Evolutionary conservation across 306 rosid genomes (phyloP).

Genomic region (Acacia confusa): DNA sequence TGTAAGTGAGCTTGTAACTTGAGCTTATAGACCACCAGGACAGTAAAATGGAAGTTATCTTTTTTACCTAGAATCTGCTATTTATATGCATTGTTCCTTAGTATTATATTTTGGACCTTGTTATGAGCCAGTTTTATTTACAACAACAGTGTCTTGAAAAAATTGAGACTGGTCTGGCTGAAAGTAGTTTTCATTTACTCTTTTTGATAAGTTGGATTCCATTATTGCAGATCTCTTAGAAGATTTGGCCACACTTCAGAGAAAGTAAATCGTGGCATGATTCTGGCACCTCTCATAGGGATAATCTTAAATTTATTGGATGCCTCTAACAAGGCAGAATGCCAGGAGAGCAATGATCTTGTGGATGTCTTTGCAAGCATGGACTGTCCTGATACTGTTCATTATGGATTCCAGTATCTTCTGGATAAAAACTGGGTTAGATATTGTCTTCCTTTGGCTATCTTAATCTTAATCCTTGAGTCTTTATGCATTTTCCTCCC

Average conservation of each 20-base stretch:
- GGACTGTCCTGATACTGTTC: conserved; percentile 80
- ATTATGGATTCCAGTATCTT: conserved; percentile 80
- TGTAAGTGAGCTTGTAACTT: conserved; percentile 57
- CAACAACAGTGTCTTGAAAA: conserved; percentile 12
- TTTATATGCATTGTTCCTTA: conserved; percentile 5
- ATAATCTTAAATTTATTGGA: conserved; percentile 84
- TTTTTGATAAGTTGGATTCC: conserved; percentile 10
- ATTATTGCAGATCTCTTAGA: conserved; percentile 66
- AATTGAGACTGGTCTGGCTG: conserved; percentile 14
- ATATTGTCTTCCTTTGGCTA: conserved; percentile 23
- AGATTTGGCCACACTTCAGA: conserved; percentile 76
- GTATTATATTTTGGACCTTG: not conserved
- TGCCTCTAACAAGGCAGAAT: conserved; percentile 57
- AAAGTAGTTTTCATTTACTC: conserved; percentile 8
- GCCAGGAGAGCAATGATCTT: conserved; percentile 66
- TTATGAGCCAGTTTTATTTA: not conserved
- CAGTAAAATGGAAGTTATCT: not conserved
- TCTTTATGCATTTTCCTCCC: conserved; percentile 21
- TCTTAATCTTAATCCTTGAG: conserved; percentile 21
- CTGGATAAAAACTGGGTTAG: conserved; percentile 94
- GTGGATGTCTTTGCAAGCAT: conserved; percentile 84
- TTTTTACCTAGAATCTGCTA: not conserved
- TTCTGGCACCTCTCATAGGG: conserved; percentile 89
- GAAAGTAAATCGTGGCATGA: conserved; percentile 89
- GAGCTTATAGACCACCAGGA: not conserved